A percentile compares a stretch with the other conserved stretches of the same genome.
Evolutionary conservation across 164 flowering plant species (phyloP).

Genomic region (Kalanchoe fedtschenkoi): DNA sequence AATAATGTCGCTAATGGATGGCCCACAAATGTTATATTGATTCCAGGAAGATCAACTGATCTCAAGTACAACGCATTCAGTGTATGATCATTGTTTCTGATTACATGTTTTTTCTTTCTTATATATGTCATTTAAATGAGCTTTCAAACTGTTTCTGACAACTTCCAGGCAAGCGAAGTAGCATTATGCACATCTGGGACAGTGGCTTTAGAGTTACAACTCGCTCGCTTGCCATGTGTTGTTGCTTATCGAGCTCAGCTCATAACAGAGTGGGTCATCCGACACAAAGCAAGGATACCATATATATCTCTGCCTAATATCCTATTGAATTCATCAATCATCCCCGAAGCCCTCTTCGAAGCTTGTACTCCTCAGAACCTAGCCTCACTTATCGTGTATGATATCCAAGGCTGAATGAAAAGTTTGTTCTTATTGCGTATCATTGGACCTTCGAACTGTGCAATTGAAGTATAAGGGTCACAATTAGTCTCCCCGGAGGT

Average conservation of each 20-base stretch:
- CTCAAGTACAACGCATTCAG: slow-evolving; percentile 63
- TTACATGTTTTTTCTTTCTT: background rate
- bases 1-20: slow-evolving; percentile 24
- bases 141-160: slow-evolving; percentile 3
- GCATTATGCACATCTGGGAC: slow-evolving; percentile 92
- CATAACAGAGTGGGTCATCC: slow-evolving; percentile 73
- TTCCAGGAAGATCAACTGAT: slow-evolving; percentile 47
- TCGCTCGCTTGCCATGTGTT: slow-evolving; percentile 78
- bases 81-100: slow-evolving; percentile 22
- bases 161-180: slow-evolving; percentile 72
- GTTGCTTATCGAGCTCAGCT: slow-evolving; percentile 85
- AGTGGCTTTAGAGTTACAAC: slow-evolving; percentile 81
- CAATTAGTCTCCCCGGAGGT: background rate
- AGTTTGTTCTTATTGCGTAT: no score
- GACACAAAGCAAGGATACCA: slow-evolving; percentile 57
- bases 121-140: background rate
- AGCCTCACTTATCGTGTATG: slow-evolving; percentile 49
- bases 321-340: slow-evolving; percentile 55
- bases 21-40: slow-evolving; percentile 45
- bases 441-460: no score
- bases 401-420: background rate
- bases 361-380: slow-evolving; percentile 54
- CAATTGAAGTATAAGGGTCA: background rate
- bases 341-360: slow-evolving; percentile 82
- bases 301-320: slow-evolving; percentile 88